A percentile compares a stretch with the other conserved stretches of the same genome.
phyloP scores from a whole-genome alignment of 2,329 filamentous ascomycete genomes.

The Neofusicoccum sp. region DNA sequence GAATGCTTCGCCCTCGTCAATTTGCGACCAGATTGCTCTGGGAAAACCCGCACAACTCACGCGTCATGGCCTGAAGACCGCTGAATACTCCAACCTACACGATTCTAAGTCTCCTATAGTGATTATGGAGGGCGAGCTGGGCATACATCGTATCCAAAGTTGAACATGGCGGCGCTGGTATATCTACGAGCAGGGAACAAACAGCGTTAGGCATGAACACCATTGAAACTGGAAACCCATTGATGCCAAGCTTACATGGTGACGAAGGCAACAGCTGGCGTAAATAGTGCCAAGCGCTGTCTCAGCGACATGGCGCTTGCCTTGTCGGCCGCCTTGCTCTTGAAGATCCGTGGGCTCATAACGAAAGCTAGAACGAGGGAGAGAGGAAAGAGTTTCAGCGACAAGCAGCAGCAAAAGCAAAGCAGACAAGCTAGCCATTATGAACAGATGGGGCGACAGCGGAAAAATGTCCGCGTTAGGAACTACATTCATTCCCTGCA shows the following conservation, averaged over 20 bases:
- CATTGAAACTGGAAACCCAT: background rate
- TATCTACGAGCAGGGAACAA: background rate
- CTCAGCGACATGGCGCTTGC: background rate
- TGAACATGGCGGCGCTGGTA: constrained; percentile 16
- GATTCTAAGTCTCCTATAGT: background rate
- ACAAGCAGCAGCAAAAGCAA: background rate
- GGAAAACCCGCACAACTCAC: background rate
- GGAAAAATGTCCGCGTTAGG: background rate
- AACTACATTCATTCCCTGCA: background rate
- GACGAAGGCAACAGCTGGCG: constrained; percentile 11
- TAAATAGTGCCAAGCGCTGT: constrained; percentile 7
- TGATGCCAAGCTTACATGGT: constrained; percentile 1
- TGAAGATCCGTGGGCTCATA: background rate
- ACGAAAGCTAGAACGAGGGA: background rate
- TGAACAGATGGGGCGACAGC: background rate
- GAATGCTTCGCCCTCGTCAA: background rate
- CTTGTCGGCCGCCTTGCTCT: background rate
- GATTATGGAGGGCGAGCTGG: too few relatives aligned
- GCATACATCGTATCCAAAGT: constrained; percentile 14
- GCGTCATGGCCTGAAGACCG: constrained; percentile 6
- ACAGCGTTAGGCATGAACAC: background rate
- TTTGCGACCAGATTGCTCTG: background rate
- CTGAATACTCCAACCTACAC: constrained; percentile 9
- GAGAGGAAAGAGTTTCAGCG: background rate
- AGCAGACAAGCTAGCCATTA: background rate